Evolutionary conservation across 495 filamentous ascomycete species (phyloP).

Genomic region (Penicillium lividum): DNA sequence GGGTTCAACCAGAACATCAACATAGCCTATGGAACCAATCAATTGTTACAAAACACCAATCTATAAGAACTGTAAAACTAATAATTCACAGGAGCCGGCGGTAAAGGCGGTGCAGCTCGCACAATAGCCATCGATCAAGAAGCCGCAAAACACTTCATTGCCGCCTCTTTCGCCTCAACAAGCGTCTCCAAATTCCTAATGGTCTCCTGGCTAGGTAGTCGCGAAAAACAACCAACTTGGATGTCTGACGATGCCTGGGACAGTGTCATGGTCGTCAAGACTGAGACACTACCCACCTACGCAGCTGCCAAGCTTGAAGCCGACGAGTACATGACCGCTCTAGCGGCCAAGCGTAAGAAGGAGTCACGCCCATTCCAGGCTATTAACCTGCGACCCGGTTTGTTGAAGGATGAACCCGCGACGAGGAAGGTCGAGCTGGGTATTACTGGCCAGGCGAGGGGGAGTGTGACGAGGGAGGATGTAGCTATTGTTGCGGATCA

Average conservation of each 20-base stretch:
- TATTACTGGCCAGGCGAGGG: slow-evolving; percentile 51
- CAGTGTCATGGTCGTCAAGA: slow-evolving; percentile 49
- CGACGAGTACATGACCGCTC: slow-evolving; percentile 68
- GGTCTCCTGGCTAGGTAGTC: slow-evolving; percentile 65
- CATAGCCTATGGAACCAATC: neutral
- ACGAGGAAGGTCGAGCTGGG: slow-evolving; percentile 66
- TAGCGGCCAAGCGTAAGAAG: slow-evolving; percentile 47
- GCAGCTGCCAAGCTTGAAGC: slow-evolving; percentile 73
- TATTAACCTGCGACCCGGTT: slow-evolving; percentile 69
- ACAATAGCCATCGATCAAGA: slow-evolving; percentile 66
- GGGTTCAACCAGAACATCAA: neutral
- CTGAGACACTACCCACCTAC: slow-evolving; percentile 60
- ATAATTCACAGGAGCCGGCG: slow-evolving; percentile 60
- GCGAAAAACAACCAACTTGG: slow-evolving; percentile 62
- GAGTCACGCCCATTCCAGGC: slow-evolving; percentile 53
- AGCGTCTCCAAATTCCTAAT: slow-evolving; percentile 72
- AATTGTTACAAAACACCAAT: neutral
- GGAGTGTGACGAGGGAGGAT: slow-evolving; percentile 62
- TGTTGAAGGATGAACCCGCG: slow-evolving; percentile 58
- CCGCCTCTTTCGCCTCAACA: slow-evolving; percentile 57
- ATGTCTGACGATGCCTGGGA: slow-evolving; percentile 63
- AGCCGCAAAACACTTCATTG: slow-evolving; percentile 70
- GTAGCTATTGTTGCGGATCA: slow-evolving; percentile 68
- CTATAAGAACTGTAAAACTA: neutral
- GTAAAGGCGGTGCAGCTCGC: slow-evolving; percentile 66